Conservation (phyloP, 2,329 filamentous ascomycete species). For the Beauveria sp. region DNA sequence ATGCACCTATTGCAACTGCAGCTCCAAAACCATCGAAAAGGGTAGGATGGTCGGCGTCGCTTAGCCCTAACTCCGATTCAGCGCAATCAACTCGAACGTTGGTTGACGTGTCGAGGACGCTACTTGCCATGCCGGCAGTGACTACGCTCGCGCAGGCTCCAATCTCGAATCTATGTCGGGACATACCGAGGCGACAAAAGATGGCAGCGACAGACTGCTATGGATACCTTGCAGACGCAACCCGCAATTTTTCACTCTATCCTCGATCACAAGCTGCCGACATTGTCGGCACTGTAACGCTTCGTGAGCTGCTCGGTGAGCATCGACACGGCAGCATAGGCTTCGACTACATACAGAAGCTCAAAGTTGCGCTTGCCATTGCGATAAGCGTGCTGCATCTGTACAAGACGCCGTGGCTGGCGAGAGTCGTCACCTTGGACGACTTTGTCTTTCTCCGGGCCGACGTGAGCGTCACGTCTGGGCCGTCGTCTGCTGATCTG, state of each 20-base stretch:
- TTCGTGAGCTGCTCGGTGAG: not conserved
- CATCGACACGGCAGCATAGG: not conserved
- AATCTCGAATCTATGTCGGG: not conserved
- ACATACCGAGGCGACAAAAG: not conserved
- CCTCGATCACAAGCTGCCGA: not conserved
- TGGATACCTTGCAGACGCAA: not conserved
- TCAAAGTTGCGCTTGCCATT: constrained; percentile 3
- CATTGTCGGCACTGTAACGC: not conserved
- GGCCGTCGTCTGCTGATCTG: not conserved
- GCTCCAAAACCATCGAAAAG: not conserved
- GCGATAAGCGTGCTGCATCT: constrained; percentile 1
- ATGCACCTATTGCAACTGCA: too few species aligned
- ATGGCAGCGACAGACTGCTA: not conserved
- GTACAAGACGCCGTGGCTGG: constrained; percentile 9
- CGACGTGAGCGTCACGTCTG: not conserved
- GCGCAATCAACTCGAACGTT: not conserved
- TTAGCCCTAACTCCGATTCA: not conserved
- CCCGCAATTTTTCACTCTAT: not conserved
- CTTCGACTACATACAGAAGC: not conserved
- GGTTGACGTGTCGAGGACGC: not conserved
- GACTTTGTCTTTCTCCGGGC: constrained; percentile 6
- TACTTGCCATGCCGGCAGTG: not conserved
- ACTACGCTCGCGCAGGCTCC: not conserved
- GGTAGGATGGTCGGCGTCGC: not conserved
- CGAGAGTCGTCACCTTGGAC: not conserved